Base-by-base conservation (phyloP, 2,329 filamentous ascomycete genomes). In the Venturia pyrina region DNA sequence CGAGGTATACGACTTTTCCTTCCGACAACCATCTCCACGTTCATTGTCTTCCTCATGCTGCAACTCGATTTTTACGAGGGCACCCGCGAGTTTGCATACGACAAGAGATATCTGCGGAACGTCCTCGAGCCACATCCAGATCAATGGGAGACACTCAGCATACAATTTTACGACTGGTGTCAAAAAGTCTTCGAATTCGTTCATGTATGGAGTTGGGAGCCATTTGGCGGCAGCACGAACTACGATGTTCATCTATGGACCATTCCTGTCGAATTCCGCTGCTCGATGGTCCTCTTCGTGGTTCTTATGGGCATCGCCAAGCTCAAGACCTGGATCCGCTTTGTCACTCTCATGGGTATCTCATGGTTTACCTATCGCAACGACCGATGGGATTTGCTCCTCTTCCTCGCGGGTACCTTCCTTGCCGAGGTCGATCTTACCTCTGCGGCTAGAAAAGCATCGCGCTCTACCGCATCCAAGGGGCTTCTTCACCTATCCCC, bases 231-330 rank as follows among this genome's bases (percentile, higher is more conserved):
- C 50, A 70, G 68, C 68, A 68, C 64, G 72, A 77, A 73, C 28
- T 84, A 85, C 70, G 83, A 86, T 70, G 78, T 83, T 34, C 85
- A 87, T 68, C 73, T 87, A 32, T 87, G 85, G 85, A 87, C 85
- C 5, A 86, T 87, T 56, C 84, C 85, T 2, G 79, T 85, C 60
- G 85, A 87, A 72, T 85, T 84, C 70, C 78, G 82, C 67, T 83
- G 81, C 72, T 85, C 83, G 2, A 79, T 87, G 71, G 78, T 83
- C 66, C 77, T 87, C 11, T 87, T 86, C 72, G 73, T 86, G 8
- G 77, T 79, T 15, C 73, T 85, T 28, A 67, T 85, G 4, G 83
- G 78, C 24, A 78, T 81, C 11, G 81, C 81, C 6, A 76, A 81
- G 34, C 71, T 85, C 41, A 77, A 77, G 46, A 77, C 74, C 1